Evolutionary conservation across 345 rosid species (phyloP), one percentile per base, ranked within the genome.

Genomic region (Gossypium turneri): DNA sequence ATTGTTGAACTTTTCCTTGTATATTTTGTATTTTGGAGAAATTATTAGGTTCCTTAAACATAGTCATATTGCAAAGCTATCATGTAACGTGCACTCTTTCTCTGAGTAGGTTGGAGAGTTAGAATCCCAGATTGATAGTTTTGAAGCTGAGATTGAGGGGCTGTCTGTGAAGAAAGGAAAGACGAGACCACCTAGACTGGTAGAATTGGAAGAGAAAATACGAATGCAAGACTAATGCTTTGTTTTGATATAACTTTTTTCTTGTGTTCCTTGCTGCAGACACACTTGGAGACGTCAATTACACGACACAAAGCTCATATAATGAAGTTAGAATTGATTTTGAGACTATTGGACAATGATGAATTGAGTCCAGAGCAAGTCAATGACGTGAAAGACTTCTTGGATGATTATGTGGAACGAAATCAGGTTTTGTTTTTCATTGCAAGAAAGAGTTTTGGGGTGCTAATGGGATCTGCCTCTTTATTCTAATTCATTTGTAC

Each of bases 351-450:
- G 82, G 99, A 96, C 84, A 96, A 96, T 83, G 97, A 96, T 87
- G 97, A 96, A 82, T 81, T 96, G 84, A 96, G 95, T 86, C 97
- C 98, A 22, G 99, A 96, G 86, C 95, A 96, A 82, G 98, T 96
- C 67, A 93, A 93, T 78, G 99, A 96, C 73, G 92, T 86, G 80
- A 96, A 87, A 84, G 99, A 96, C 83, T 89, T 93, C 84, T 82
- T 96, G 85, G 99, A 96, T 11, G 98, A 93, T 80, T 96, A 93
- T 85, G 97, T 89, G 73, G 99, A 96, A 71, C 97, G 99, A 13
- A 95, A 95, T 85, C 99, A 95, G 97, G 98, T 93, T 74, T 65
- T 56, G 60, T 55, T 82, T 61, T 2, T 13, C 41, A 4, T 34
- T 34, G 41, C 41, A 34, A 34, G 16, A 24, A 22, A 3, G 2